Conservation (phyloP, 1,284 basidiomycete species). For the Apiotrichum domesticum region DNA sequence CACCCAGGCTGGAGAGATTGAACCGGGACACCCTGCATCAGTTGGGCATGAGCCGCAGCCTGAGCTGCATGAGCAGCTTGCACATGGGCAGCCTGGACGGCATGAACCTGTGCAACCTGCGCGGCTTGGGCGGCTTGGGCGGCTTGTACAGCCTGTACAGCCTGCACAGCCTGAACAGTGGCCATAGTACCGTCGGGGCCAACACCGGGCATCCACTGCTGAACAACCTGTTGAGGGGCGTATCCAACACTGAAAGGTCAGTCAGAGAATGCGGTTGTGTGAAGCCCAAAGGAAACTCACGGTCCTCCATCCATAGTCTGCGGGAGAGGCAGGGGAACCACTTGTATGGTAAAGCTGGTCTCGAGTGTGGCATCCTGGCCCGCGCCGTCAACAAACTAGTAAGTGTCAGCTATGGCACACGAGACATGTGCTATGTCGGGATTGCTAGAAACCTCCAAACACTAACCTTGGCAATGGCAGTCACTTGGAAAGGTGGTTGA, state of each 20-base stretch:
- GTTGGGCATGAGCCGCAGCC: neutral
- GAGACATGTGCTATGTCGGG: neutral
- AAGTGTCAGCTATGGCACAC: neutral
- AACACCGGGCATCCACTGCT: slow-evolving; percentile 1
- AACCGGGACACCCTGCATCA: neutral
- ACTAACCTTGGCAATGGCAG: slow-evolving; percentile 26
- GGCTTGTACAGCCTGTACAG: neutral
- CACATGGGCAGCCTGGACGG: neutral
- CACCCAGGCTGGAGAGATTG: neutral
- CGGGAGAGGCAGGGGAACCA: slow-evolving; percentile 13
- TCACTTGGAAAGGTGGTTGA: slow-evolving; percentile 24
- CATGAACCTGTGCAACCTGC: neutral
- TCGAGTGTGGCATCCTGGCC: slow-evolving; percentile 24
- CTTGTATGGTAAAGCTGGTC: slow-evolving; percentile 31
- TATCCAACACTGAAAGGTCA: neutral
- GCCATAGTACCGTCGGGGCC: neutral
- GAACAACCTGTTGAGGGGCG: neutral
- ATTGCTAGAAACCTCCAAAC: neutral
- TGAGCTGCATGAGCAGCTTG: neutral
- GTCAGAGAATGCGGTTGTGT: neutral
- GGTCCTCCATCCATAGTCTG: neutral
- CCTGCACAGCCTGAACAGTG: neutral
- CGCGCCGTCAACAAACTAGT: slow-evolving; percentile 30
- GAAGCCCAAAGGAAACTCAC: neutral
- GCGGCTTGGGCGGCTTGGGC: neutral